A percentile compares a stretch with the other conserved stretches of the same genome.
phyloP scores from a whole-genome alignment of 306 rosid species.

The Quercus rubra region DNA sequence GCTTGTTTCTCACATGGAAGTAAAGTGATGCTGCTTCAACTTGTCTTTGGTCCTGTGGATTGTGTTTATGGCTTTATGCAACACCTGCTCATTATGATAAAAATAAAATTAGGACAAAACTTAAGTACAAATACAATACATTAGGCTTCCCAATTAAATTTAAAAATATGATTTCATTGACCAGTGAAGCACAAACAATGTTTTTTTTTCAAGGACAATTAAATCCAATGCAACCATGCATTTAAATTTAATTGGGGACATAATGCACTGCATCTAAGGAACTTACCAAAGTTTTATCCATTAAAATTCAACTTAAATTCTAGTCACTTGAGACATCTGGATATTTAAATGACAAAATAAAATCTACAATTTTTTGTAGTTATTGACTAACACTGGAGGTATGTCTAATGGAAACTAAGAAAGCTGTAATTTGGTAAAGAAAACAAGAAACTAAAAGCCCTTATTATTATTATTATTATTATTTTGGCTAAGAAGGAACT shows the following conservation, averaged over 20 bases:
- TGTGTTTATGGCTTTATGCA: background rate
- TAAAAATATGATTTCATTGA: no score
- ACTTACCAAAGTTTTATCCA: no score
- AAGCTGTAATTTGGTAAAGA: background rate
- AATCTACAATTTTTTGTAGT: background rate
- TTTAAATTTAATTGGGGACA: no score
- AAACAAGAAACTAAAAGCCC: no score
- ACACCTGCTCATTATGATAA: background rate
- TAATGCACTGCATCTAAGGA: no score
- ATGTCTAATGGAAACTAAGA: background rate
- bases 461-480: no score
- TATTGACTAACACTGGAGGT: background rate
- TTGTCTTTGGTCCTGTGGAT: no score
- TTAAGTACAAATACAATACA: background rate
- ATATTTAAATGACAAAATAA: background rate
- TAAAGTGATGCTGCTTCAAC: background rate
- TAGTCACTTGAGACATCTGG: background rate
- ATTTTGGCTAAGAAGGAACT: background rate
- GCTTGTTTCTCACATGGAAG: background rate
- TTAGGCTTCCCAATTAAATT: no score
- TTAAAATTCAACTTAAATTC: background rate
- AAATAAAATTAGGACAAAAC: background rate
- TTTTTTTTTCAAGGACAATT: no score
- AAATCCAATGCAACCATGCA: no score
- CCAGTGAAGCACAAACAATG: no score